Percentiles rank a stretch among this genome's conserved stretches.
phyloP scores from a whole-genome alignment of 1,284 basidiomycete genomes.

The Leccinum cinnamomeum region DNA sequence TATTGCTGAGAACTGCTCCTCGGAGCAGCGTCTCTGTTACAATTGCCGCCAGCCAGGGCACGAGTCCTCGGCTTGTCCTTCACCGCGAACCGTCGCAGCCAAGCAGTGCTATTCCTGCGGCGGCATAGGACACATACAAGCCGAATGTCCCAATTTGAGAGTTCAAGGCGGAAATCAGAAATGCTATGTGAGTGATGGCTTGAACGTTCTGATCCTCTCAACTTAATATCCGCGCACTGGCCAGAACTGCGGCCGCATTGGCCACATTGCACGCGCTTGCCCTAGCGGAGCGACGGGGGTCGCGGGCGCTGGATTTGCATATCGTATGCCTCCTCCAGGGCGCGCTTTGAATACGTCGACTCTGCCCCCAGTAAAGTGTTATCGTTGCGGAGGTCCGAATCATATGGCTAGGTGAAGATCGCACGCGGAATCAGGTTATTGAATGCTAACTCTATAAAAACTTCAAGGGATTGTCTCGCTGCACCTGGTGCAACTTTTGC shows the following conservation, averaged over 20 bases:
- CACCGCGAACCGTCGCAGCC: constrained; percentile 67
- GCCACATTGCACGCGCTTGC: constrained; percentile 78
- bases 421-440: neutral
- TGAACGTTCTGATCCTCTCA: constrained; percentile 1
- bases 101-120: constrained; percentile 69
- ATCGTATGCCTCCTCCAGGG: constrained; percentile 69
- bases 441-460: constrained; percentile 9
- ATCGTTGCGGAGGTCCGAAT: constrained; percentile 79
- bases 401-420: constrained; percentile 69
- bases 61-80: constrained; percentile 85
- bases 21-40: constrained; percentile 86
- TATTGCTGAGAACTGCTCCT: constrained; percentile 87
- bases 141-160: constrained; percentile 84
- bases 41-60: constrained; percentile 91
- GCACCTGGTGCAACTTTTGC: constrained; percentile 55
- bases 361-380: constrained; percentile 79
- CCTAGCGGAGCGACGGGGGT: constrained; percentile 48
- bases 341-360: constrained; percentile 73
- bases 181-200: constrained; percentile 69
- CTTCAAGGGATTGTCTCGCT: constrained; percentile 72
- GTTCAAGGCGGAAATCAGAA: constrained; percentile 67
- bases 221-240: constrained; percentile 12
- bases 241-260: constrained; percentile 76
- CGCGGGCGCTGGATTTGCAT: constrained; percentile 49
- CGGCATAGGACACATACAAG: constrained; percentile 73